Evolutionary conservation across 805 yeast species (phyloP).

Genomic region (Yamadazyma nakazawae): DNA sequence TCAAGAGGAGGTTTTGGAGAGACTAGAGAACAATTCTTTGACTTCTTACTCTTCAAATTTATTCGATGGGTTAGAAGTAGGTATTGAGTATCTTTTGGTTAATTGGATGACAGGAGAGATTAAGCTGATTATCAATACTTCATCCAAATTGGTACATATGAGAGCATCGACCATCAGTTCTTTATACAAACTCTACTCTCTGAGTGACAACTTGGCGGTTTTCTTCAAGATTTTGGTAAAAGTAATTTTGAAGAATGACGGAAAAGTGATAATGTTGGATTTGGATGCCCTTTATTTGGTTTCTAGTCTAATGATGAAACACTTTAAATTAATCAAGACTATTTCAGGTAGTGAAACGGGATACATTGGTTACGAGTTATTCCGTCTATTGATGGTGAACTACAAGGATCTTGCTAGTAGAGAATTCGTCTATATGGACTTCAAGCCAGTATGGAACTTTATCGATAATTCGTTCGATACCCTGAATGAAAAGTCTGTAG

Average conservation of each 20-base stretch:
- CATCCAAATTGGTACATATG: constrained; percentile 36
- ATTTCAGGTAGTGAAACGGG: constrained; percentile 30
- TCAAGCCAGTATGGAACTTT: constrained; percentile 34
- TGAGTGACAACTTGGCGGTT: constrained; percentile 40
- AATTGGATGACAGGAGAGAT: constrained; percentile 48
- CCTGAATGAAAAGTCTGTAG: neutral
- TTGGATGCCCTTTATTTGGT: constrained; percentile 41
- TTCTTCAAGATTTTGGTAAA: constrained; percentile 37
- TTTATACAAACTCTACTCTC: constrained; percentile 31
- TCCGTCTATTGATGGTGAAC: constrained; percentile 28
- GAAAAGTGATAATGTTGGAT: constrained; percentile 37
- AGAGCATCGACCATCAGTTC: constrained; percentile 26
- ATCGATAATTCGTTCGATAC: constrained; percentile 15
- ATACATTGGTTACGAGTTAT: constrained; percentile 32
- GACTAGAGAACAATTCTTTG: constrained; percentile 21
- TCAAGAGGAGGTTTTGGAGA: constrained; percentile 31
- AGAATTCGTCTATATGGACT: constrained; percentile 33
- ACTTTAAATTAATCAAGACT: constrained; percentile 31
- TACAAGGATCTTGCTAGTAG: constrained; percentile 33
- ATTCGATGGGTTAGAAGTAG: constrained; percentile 31
- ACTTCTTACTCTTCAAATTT: constrained; percentile 8
- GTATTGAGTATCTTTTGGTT: constrained; percentile 42
- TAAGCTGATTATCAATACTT: constrained; percentile 31
- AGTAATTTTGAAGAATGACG: constrained; percentile 36
- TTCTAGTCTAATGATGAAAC: constrained; percentile 28